Evolutionary conservation across 495 filamentous ascomycete genomes (phyloP).

Genomic region (Penicillium daleae): DNA sequence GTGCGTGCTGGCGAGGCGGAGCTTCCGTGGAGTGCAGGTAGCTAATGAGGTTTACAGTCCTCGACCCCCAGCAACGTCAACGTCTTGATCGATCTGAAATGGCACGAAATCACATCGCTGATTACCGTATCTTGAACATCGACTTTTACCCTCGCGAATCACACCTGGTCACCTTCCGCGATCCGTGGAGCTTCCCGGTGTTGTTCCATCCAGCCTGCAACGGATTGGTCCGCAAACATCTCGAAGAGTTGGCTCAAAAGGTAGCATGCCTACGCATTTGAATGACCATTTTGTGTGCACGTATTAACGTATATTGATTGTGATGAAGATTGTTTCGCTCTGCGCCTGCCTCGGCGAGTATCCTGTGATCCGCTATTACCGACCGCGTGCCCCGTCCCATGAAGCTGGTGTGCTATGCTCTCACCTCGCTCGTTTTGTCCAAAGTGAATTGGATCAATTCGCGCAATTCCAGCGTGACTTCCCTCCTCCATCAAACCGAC

Average conservation of each 20-base stretch:
- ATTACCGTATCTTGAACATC: conserved; percentile 74
- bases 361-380: conserved; percentile 88
- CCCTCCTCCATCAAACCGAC: conserved; percentile 77
- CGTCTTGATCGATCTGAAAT: conserved; percentile 60
- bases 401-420: conserved; percentile 86
- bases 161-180: conserved; percentile 84
- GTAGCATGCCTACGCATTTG: conserved; percentile 54
- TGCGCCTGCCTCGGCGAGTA: conserved; percentile 86
- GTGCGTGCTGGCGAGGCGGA: conserved; percentile 46
- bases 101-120: conserved; percentile 72
- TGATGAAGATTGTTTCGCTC: conserved; percentile 71
- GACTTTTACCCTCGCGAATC: conserved; percentile 92
- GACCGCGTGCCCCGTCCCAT: conserved; percentile 71
- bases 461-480: conserved; percentile 81
- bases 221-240: conserved; percentile 75
- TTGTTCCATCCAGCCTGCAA: conserved; percentile 92
- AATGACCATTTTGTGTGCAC: not conserved
- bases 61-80: conserved; percentile 56
- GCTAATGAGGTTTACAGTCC: conserved; percentile 44
- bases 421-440: conserved; percentile 89
- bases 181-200: conserved; percentile 92
- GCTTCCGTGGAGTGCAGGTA: conserved; percentile 9
- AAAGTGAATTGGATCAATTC: conserved; percentile 86
- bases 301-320: conserved; percentile 30
- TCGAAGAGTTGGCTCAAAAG: conserved; percentile 85